Evolutionary conservation across 768 basidiomycete genomes (phyloP).

Genomic region (Clitopilus passeckerianus): DNA sequence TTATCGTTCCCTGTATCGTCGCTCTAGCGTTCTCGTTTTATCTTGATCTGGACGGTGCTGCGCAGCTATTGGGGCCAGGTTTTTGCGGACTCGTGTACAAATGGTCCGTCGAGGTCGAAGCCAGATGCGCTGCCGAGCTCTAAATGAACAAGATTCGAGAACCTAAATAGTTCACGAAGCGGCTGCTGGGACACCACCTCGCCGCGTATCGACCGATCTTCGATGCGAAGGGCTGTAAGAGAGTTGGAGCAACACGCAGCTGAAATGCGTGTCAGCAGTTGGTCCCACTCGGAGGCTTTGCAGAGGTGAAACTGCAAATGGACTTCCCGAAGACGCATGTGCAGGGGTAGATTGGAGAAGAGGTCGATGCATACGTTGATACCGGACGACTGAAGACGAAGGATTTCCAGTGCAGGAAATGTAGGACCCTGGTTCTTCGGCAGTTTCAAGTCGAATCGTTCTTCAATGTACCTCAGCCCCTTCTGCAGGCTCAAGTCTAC

Average conservation of each 20-base stretch:
- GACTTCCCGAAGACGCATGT: neutral
- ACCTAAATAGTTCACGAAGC: no score
- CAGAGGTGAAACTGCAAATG: neutral
- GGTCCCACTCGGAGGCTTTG: neutral
- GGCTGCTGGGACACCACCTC: no score
- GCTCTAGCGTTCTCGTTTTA: no score
- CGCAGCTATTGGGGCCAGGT: no score
- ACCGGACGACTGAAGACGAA: neutral
- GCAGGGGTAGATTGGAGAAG: neutral
- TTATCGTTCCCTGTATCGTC: no score
- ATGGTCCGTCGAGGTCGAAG: no score
- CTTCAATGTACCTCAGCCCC: neutral
- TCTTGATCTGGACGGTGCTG: no score
- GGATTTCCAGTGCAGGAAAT: neutral
- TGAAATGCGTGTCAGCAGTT: neutral
- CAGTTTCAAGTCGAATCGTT: neutral
- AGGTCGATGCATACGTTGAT: neutral
- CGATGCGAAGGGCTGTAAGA: no score
- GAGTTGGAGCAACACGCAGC: neutral
- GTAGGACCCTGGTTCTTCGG: neutral
- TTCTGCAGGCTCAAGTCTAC: neutral
- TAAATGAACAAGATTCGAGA: no score
- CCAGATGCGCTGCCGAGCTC: no score
- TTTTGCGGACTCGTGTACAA: no score
- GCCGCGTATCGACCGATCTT: no score